Evolutionary conservation across 441 rosid species (phyloP).

Genomic region (Flueggea neowawraea): DNA sequence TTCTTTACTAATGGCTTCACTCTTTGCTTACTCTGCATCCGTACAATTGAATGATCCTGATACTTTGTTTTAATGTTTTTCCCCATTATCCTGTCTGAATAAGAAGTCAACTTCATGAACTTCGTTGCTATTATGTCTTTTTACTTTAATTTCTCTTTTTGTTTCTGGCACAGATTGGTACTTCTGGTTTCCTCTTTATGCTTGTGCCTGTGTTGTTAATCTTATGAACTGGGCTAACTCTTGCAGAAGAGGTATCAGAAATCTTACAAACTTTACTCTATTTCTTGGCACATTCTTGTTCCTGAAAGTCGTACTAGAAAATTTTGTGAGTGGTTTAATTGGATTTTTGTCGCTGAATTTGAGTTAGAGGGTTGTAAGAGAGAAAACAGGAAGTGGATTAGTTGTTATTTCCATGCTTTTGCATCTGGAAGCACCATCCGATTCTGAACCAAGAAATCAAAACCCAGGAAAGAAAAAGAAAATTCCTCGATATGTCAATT

Average conservation of each 20-base stretch:
- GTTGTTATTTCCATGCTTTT: slow-evolving; percentile 62
- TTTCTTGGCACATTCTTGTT: slow-evolving; percentile 47
- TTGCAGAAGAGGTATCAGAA: slow-evolving; percentile 18
- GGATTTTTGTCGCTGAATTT: slow-evolving; percentile 66
- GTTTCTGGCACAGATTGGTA: slow-evolving; percentile 58
- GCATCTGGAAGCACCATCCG: slow-evolving; percentile 39
- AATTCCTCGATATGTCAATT: slow-evolving; percentile 23
- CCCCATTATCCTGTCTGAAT: neutral
- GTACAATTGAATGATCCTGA: slow-evolving; percentile 86
- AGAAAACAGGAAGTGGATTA: slow-evolving; percentile 78
- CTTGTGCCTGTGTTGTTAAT: slow-evolving; percentile 56
- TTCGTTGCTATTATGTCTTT: neutral
- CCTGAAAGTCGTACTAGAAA: slow-evolving; percentile 52
- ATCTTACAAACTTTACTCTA: slow-evolving; percentile 26
- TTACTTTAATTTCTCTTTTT: neutral
- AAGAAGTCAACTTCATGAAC: neutral
- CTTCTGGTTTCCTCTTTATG: slow-evolving; percentile 79
- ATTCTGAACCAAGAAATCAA: neutral
- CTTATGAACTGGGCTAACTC: slow-evolving; percentile 30
- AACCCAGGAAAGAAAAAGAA: slow-evolving; percentile 13
- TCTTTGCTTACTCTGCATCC: slow-evolving; percentile 77
- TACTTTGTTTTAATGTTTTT: slow-evolving; percentile 6
- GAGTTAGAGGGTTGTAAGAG: slow-evolving; percentile 62
- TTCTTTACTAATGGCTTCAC: slow-evolving; percentile 62
- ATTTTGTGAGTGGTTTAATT: slow-evolving; percentile 20